Evolutionary conservation across 176 grass and related monocot species (phyloP), one percentile per base, ranked within the genome.

Genomic region (Avena eriantha): DNA sequence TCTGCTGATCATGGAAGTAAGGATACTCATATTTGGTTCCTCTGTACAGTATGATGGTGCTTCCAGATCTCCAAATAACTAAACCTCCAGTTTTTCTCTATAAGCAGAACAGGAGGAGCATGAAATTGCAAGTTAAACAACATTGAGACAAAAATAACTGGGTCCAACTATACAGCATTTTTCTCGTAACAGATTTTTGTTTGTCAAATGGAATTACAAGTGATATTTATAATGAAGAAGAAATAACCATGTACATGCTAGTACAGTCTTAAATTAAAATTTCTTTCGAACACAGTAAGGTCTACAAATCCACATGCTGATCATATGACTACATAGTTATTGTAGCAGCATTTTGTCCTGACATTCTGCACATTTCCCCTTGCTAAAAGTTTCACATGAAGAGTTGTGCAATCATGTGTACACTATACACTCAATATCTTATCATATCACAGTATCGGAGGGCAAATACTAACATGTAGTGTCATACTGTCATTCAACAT

Each of bases 61-160:
- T 95, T 82, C 96, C 96, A 58, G 96, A 94, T 90, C 96, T 89
- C 96, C 96, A 98, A 86, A 98, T 83, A 72, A 98, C 93, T 61
- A 95, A 84, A 8, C 96, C 96, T 79, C 96, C 96, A 53, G 96
- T 98, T 94, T 98, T 98, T 58, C 88, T 91, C 96, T 93, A 84
- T 49, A 93, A 75, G 16, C 8, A 82, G 83, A 79, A 79, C 15
- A 71, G 11, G 73, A 10, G 65, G 34, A 87, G 14, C 19, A 72
- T 85, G 59, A 70, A 57, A 86, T 17, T 61, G 36, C 58, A 72
- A 55, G 55, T 59, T 56, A 21, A 19, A 18, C 10, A 82, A 29
- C 67, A 60, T 36, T 82, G 45, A 72, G 67, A 61, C 63, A n/a
- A 70, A 41, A 41, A 41, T 41, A 41, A 41, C 0, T 41, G 39